phyloP scores from a whole-genome alignment of 441 rosid species.

The Croton laevigatus region DNA sequence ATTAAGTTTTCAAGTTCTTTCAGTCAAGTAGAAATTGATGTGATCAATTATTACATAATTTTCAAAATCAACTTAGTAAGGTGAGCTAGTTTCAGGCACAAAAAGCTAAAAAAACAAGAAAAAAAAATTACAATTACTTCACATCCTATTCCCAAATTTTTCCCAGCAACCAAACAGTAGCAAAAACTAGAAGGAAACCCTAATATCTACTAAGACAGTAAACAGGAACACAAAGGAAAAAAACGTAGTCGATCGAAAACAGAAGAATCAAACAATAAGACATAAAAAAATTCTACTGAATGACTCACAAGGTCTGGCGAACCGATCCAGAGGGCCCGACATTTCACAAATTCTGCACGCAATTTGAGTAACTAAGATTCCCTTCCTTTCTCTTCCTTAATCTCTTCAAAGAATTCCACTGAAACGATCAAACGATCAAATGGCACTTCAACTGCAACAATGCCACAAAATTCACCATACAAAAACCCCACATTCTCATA shows the following conservation, averaged over 20 bases:
- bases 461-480: constrained; percentile 3
- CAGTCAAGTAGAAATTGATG: no score
- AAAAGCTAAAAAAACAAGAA: not conserved
- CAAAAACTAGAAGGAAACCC: constrained; percentile 13
- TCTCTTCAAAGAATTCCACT: constrained; percentile 4
- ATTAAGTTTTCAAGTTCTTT: no score
- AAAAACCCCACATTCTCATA: constrained; percentile 23
- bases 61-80: no score
- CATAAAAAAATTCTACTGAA: not conserved
- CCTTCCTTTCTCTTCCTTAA: not conserved
- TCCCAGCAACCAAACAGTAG: not conserved
- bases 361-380: constrained; percentile 7
- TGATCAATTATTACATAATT: no score
- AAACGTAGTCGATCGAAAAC: not conserved
- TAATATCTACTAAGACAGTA: not conserved
- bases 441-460: constrained; percentile 8
- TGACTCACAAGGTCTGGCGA: constrained; percentile 79
- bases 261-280: not conserved
- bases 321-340: constrained; percentile 82
- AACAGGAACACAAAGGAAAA: not conserved
- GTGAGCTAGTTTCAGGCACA: not conserved
- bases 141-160: not conserved
- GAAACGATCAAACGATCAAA: constrained; percentile 4
- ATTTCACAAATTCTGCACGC: constrained; percentile 26
- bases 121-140: not conserved